Base-by-base conservation (phyloP, 1,284 basidiomycete species). In the Cutaneotrichosporon sp. region DNA sequence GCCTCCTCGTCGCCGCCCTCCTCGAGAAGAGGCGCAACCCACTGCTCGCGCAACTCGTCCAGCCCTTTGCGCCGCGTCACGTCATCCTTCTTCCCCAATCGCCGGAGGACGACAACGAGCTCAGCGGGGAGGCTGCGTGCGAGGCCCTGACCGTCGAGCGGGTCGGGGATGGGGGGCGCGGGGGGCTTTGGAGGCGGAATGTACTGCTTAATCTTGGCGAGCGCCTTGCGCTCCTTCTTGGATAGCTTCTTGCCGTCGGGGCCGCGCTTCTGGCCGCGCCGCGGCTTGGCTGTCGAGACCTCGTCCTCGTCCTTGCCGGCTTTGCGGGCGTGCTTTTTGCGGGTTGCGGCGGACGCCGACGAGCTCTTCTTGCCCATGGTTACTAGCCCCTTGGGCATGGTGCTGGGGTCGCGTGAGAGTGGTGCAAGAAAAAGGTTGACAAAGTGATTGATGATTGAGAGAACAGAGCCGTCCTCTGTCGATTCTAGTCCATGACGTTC, bases 171-270 rank as follows among this genome's bases (percentile, higher is more conserved):
- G 0, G 88, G 85, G 20, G 92, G 90, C 0, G 87, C 86, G 31
- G 94, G 94, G 67, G 94, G 93, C 74, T 94, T 95, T 0, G 87
- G 84, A 0, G 93, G 94, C 1, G 90, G 89, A 54, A 94, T 88
- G 77, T 91, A 97, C 66, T 85, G 86, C 78, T 88, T 88, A 66
- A 81, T 75, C 76, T 85, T 86, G 55, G 87, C 86, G 22, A 75
- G 56, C 8, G 76, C 77, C 62, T 75, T 76, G 62, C 76, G 74
- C 58, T 78, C 74, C 27, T 78, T 75, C 64, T 79, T 77, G 29
- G 67, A 70, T 20, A 79, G 61, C 65, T 79, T 79, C 61, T 75
- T 67, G 14, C 74, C 72, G 24, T 64, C 59, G 14, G 58, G 34
- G 4, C 62, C 62, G 18, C 46, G 55, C 31, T 58, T 57, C 42